Base-by-base conservation (phyloP, 2,329 filamentous ascomycete genomes). In the Ceratocystis alfenasii region DNA sequence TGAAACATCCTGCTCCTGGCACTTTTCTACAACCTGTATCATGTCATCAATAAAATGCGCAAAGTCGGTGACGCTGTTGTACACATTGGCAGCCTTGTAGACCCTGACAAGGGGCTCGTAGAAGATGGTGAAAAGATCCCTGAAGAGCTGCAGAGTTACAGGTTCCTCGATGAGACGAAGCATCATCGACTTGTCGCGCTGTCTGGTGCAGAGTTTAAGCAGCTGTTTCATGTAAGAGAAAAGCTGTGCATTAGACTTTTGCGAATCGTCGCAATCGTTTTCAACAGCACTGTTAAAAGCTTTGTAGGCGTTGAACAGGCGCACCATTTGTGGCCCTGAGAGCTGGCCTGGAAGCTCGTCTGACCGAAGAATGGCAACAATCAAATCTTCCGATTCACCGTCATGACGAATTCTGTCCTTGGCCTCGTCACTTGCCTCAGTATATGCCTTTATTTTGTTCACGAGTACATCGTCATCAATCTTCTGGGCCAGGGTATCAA, bases 71-170 rank as follows among this genome's bases (percentile, higher is more conserved):
- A 99, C 93, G 73, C 89, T 95, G 78, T 86, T 94, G 80, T 97
- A 97, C 30, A 99, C 93, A 71, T 97, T 99, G 69, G 94, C 94
- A 22, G 92, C 96, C 77, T 97, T 99, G 81, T 99, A 99, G 0
- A 99, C 94, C 61, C 94, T 84, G 17, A 99, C 90, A 25, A 99
- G 85, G 0, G 94, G 94, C 74, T 99, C 94, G 76, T 99, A 99
- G 78, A 99, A 99, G 73, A 99, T 97, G 44, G 91, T 95, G 75
- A 99, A 97, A 28, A 99, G 81, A 72, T 99, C 94, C 61, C 91
- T 86, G 81, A 99, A 94, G 33, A 99, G 82, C 73, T 95, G 88
- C n/a, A 99, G 80, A 0, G 94, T 97, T n/a, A 93, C 92, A 0
- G 94, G 90, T 77, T 99, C 93, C 76, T 97, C 92, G 64, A 99